These are phyloP conservation scores for Cercospora brassicicola DNA, from an alignment of 2,329 filamentous ascomycete species.

Conservation along the genomic window DNA sequence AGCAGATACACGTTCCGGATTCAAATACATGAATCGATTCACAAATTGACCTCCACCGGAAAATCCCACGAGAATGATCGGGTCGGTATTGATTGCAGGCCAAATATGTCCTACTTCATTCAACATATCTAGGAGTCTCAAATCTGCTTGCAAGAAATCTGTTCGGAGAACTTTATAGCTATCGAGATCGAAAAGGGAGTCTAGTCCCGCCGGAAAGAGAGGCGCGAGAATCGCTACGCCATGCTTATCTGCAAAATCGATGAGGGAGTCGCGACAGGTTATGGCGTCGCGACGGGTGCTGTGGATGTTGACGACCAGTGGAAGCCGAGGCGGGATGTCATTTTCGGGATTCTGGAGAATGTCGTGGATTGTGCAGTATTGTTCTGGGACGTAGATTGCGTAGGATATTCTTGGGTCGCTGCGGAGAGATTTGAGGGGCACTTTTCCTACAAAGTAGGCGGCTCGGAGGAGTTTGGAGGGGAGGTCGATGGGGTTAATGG, in stretches of 20 bases:
- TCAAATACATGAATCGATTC: slow-evolving; percentile 19
- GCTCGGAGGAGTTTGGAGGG: slow-evolving; percentile 18
- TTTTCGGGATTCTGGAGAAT: not conserved
- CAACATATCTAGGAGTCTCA: slow-evolving; percentile 14
- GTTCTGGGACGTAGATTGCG: slow-evolving; percentile 18
- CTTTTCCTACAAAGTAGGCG: slow-evolving; percentile 20
- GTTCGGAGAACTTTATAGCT: slow-evolving; percentile 16
- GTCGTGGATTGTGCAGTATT: slow-evolving; percentile 14
- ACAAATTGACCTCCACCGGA: slow-evolving; percentile 22
- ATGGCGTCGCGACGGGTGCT: slow-evolving; percentile 17
- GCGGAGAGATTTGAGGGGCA: slow-evolving; percentile 13
- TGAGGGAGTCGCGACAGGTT: slow-evolving; percentile 14
- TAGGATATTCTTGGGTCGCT: slow-evolving; percentile 19
- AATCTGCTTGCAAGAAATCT: slow-evolving; percentile 11
- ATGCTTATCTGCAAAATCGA: slow-evolving; percentile 13
- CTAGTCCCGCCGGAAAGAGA: slow-evolving; percentile 19
- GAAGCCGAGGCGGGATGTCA: slow-evolving; percentile 1
- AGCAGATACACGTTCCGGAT: slow-evolving; percentile 15
- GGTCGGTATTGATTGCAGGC: slow-evolving; percentile 14
- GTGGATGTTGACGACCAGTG: slow-evolving; percentile 20
- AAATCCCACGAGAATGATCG: slow-evolving; percentile 16
- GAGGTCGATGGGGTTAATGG: slow-evolving; percentile 11
- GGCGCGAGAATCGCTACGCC: slow-evolving; percentile 20
- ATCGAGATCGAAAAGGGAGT: slow-evolving; percentile 14
- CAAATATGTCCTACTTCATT: slow-evolving; percentile 18